Conservation (phyloP, 2,329 filamentous ascomycete species). For the Talaromyces piceae region DNA sequence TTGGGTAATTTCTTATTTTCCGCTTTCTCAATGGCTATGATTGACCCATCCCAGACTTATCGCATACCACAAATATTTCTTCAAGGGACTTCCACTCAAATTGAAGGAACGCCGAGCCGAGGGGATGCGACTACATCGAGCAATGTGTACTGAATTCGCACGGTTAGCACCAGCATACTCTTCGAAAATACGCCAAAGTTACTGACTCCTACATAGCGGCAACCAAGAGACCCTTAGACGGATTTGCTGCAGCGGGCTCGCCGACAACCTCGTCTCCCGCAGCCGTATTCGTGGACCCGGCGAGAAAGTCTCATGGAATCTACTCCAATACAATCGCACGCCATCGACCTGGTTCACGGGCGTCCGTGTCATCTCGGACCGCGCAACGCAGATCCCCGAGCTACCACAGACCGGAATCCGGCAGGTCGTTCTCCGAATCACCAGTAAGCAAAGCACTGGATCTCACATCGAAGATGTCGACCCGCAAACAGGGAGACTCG, state of each 20-base stretch:
- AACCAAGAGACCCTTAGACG: conserved; percentile 28
- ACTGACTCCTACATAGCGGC: conserved; percentile 19
- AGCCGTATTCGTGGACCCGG: conserved; percentile 25
- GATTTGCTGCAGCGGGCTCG: conserved; percentile 34
- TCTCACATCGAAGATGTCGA: conserved; percentile 10
- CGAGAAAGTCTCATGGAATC: conserved; percentile 28
- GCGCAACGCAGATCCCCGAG: conserved; percentile 34
- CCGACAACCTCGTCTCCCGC: conserved; percentile 25
- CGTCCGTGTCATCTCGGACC: conserved; percentile 34
- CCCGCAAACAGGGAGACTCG: background rate
- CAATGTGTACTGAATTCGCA: conserved; percentile 43
- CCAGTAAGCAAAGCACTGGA: conserved; percentile 29
- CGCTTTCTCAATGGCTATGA: conserved; percentile 12
- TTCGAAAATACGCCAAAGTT: conserved; percentile 7
- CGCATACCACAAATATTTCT: conserved; percentile 26
- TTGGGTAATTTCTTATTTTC: conserved; percentile 20
- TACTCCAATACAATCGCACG: conserved; percentile 30
- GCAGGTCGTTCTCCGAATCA: conserved; percentile 34
- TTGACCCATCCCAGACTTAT: conserved; percentile 19
- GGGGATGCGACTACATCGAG: conserved; percentile 35
- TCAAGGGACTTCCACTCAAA: conserved; percentile 27
- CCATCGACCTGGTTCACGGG: conserved; percentile 31
- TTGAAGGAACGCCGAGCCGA: conserved; percentile 28
- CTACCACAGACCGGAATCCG: conserved; percentile 30
- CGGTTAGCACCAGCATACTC: conserved; percentile 22